Conservation (phyloP, 345 rosid genomes). For the Syzygium jambos region DNA sequence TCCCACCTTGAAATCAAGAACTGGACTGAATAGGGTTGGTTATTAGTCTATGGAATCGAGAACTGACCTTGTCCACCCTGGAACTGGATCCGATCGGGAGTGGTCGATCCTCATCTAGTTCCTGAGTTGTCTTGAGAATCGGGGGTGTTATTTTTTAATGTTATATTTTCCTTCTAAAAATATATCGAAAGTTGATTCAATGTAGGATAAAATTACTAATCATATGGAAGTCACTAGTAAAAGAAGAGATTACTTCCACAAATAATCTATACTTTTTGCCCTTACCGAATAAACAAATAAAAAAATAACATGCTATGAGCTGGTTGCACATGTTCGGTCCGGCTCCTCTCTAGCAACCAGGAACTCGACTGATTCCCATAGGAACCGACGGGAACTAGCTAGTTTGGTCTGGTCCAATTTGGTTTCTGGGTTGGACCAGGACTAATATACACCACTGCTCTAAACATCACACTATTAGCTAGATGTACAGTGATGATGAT, state of each 20-base stretch:
- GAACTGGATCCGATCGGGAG: not conserved
- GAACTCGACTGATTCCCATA: too few species aligned
- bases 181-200: not conserved
- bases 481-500: too few species aligned
- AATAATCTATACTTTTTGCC: not conserved
- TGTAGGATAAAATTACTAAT: not conserved
- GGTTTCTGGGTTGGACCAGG: too few species aligned
- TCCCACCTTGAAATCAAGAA: too few species aligned
- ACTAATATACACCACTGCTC: too few species aligned
- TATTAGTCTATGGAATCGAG: too few species aligned
- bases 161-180: not conserved
- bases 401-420: too few species aligned
- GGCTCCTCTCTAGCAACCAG: not conserved
- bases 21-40: not conserved
- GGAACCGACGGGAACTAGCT: too few species aligned
- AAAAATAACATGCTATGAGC: not conserved
- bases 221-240: not conserved
- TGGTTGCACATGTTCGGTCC: fast-evolving
- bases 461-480: too few species aligned
- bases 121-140: not conserved
- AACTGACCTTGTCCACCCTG: not conserved
- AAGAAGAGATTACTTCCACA: not conserved
- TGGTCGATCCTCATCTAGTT: not conserved
- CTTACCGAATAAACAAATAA: not conserved
- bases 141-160: fast-evolving